Evolutionary conservation across 73 alveolate genomes (phyloP).

Genomic region (Symbiodinium natans): DNA sequence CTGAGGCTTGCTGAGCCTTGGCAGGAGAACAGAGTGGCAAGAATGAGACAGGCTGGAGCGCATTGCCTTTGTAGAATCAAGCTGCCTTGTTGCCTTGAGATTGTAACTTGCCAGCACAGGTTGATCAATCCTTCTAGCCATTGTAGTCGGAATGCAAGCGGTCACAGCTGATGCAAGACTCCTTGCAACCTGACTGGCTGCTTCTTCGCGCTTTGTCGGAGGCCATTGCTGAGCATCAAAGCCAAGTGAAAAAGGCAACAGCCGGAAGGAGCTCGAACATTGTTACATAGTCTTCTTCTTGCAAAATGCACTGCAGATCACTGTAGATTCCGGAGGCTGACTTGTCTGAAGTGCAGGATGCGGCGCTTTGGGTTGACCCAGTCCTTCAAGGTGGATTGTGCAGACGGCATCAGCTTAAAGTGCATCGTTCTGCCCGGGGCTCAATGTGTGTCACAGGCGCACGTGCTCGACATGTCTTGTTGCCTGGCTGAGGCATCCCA

Average conservation of each 20-base stretch:
- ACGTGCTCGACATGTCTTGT: no score
- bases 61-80: no score
- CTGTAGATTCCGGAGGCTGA: no score
- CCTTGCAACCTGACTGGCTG: background rate
- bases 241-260: background rate
- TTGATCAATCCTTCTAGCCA: no score
- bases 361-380: background rate
- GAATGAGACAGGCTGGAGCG: constrained; percentile 14
- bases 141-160: no score
- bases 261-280: background rate
- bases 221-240: background rate
- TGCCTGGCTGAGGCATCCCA: constrained; percentile 25
- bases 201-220: background rate
- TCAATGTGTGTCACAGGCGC: background rate
- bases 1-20: background rate
- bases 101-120: no score
- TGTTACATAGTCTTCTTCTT: background rate
- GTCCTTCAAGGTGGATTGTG: constrained; percentile 20
- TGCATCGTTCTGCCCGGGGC: background rate
- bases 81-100: no score
- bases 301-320: background rate
- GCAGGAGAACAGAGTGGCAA: constrained; percentile 38
- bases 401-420: background rate
- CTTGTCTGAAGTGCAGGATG: background rate
- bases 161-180: no score